Evolutionary conservation across 129 eudicot genomes (phyloP), one percentile per base, ranked within the genome.

Genomic region (Cynara cardunculus): DNA sequence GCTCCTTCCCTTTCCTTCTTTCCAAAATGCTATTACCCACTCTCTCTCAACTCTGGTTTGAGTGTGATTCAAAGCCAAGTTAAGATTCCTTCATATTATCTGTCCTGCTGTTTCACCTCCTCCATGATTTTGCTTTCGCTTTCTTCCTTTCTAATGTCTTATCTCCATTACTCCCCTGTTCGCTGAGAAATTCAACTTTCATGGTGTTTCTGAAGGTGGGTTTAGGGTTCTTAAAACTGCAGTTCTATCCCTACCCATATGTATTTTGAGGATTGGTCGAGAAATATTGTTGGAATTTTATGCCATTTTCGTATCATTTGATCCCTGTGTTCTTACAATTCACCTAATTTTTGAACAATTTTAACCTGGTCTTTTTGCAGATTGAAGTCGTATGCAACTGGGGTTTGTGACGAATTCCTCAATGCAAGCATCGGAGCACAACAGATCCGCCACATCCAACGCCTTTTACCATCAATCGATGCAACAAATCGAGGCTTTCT

Each of bases 351-450:
- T 68, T 69, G 24, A 69, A 27, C 25, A 5, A 5, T 37, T 78
- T 39, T 18, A 18, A 68, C 35, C 28, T 66, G 1, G 34, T 4
- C 13, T 32, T 32, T 34, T 39, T 78, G 59, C 25, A 41, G 71
- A 81, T 41, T 64, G 46, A 73, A 80, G 34, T n/a, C 25, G n/a
- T 66, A 35, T 35, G 53, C 71, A 49, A 75, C 34, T 53, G 25
- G 73, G 44, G 7, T 69, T 69, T 70, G 6, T 32, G 70, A 72
- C 59, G 32, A 28, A 62, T 46, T 80, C 18, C 75, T 81, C 85
- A 49, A 88, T 86, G 92, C 92, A 78, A 86, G 89, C 90, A 72
- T 79, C 85, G 5, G 81, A 76, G 31, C 83, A 71, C 68, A 85
- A 76, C 49, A 87, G 89, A 89, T 87, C 89, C 77, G 78, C 28